Base-by-base conservation (phyloP, 768 basidiomycete genomes). In the Favolaschia claudopus region DNA sequence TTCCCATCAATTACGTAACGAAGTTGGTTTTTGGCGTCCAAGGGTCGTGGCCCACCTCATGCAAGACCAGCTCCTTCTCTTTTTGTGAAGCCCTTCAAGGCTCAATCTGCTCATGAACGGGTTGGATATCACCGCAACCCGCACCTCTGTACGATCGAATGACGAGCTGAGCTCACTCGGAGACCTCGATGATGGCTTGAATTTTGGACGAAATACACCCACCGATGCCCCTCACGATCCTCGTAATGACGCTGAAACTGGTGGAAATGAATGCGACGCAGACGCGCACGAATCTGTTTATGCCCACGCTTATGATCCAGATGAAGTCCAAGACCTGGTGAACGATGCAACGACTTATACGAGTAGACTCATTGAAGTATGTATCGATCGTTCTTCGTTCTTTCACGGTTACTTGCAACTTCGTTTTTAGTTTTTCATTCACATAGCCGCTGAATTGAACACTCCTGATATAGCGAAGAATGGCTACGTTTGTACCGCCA, bases 111-210 rank as follows among this genome's bases (percentile, higher is more conserved):
- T n/a, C n/a, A n/a, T n/a, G n/a, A n/a, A n/a, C n/a, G n/a, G n/a
- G n/a, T n/a, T n/a, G n/a, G n/a, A n/a, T n/a, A n/a, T n/a, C n/a
- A n/a, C n/a, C n/a, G n/a, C n/a, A n/a, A n/a, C n/a, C 34, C 34
- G 34, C 34, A 36, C 10, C 34, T 40, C 52, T 20, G 10, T 46
- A 27, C 36, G 22, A 28, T 64, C 58, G 51, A 42, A 56, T 38
- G 48, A 24, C 20, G 58, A 51, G 31, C 51, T 64, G 38, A 64
- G 63, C 55, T 60, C 63, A 6, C 58, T 64, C 24, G 63, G 45
- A 28, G 58, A 48, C 27, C 27, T 64, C 9, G 29, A 60, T 28
- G 39, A 19, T 22, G 46, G 24, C 49, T 48, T 63, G 12, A 54
- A 45, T 32, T 58, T 58, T 36, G 55, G 32, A 8, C 54, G 31